Base-by-base conservation (phyloP, 176 grass and related monocot species). In the Tillandsia leiboldiana region DNA sequence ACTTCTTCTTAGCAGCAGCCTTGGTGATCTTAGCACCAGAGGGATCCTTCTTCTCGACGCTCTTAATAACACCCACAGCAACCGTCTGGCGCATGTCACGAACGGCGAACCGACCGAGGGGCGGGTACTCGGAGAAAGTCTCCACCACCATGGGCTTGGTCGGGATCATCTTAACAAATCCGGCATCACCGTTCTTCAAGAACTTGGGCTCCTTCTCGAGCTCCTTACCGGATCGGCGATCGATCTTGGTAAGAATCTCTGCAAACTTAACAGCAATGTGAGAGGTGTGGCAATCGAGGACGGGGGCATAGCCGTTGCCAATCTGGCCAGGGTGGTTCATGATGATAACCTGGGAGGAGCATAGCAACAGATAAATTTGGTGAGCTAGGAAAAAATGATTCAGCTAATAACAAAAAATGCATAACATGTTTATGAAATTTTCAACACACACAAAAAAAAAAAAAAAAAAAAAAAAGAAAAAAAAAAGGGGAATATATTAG, bases 271-370 rank as follows among this genome's bases (percentile, higher is more conserved):
- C 78, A 9, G 65, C 71, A 47, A 74, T 74, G 54, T 81, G 65
- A 8, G 48, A 74, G 11, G 78, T 69, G 71, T 81, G 78, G 54
- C 78, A 74, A 20, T 81, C 65, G 48, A 81, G 65, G 15, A 81
- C 53, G 3, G 78, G 78, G 53, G 71, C 65, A 3, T 69, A 81
- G 53, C 78, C 79, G 2, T 75, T 81, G 65, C 65, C 71, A 2
- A 75, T 81, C 54, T 81, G 71, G 8, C 72, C 54, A 47, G 79
- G 79, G 57, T 81, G 79, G 48, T 81, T 81, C 72, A 75, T 75
- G 53, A 74, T 75, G 26, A 74, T 76, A 13, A 76, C 64, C 51
- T 42, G 33, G 33, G 33, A 42, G 33, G 33, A 42, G 5, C 33
- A 42, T 1, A 7, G 33, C 3, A 3, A 42, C 33, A 4, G 4